These are phyloP conservation scores for Aurantiochytrium sp. DNA, from an alignment of 108 stramenopile species.

Conservation along the genomic window DNA sequence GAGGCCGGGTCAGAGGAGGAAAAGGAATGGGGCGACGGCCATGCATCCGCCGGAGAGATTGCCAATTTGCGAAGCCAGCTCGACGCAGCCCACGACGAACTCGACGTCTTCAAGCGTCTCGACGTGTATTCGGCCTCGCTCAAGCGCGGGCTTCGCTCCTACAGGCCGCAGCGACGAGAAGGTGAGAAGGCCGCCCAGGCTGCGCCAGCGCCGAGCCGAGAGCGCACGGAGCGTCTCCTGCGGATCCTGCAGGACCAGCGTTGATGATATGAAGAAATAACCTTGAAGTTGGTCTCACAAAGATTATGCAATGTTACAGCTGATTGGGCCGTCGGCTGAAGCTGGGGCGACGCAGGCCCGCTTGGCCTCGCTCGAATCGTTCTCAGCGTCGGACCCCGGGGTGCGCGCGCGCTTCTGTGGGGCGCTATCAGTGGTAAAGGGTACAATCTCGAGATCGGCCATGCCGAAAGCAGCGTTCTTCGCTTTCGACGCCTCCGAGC, in stretches of 20 bases:
- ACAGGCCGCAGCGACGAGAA: background rate
- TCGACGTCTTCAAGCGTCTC: slow-evolving; percentile 13
- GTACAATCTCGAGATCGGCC: background rate
- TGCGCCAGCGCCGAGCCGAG: background rate
- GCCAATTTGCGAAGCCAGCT: background rate
- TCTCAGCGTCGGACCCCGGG: too few relatives aligned
- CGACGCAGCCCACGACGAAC: background rate
- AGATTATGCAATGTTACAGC: too few relatives aligned
- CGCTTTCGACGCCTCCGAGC: too few relatives aligned
- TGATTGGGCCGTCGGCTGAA: too few relatives aligned
- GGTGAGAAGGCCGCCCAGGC: background rate
- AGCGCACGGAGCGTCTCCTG: background rate
- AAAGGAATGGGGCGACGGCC: too few relatives aligned
- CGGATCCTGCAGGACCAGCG: background rate
- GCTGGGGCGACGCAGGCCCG: too few relatives aligned
- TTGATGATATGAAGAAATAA: background rate
- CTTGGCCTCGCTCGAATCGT: too few relatives aligned
- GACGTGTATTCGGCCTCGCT: background rate
- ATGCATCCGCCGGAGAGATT: background rate
- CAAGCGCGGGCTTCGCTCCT: background rate
- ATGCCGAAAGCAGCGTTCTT: background rate
- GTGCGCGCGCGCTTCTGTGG: background rate
- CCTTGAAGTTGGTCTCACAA: too few relatives aligned
- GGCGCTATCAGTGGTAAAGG: background rate
- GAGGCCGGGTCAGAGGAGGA: too few relatives aligned